Evolutionary conservation across 495 filamentous ascomycete species (phyloP).

Genomic region (Bathelium albidoporum): DNA sequence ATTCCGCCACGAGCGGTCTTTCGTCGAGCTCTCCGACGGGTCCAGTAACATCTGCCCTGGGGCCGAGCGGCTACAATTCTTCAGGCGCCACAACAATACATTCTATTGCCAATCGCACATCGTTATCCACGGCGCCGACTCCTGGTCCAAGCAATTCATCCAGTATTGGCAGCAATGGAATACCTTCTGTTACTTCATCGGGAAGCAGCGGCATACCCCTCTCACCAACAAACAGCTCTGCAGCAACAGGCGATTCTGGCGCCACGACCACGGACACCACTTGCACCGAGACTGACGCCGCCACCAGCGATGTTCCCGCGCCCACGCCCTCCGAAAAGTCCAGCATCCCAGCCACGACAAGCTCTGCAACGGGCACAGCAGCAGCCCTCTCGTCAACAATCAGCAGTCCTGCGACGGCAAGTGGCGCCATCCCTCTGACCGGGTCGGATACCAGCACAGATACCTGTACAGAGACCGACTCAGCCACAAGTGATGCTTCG

Average conservation of each 20-base stretch:
- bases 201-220: background rate
- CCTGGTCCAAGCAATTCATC: background rate
- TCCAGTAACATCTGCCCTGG: background rate
- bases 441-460: background rate
- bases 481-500: background rate
- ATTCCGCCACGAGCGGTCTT: background rate
- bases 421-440: background rate
- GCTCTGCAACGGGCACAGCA: background rate
- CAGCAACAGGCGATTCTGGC: background rate
- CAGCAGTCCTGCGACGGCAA: background rate
- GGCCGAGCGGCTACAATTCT: background rate
- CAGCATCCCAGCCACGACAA: background rate
- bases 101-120: background rate
- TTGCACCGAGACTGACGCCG: background rate
- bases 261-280: background rate
- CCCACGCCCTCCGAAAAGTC: background rate
- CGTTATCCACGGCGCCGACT: background rate
- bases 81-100: background rate
- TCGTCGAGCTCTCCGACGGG: background rate
- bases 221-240: background rate
- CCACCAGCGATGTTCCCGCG: background rate
- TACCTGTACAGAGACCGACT: background rate
- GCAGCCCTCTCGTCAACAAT: background rate
- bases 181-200: background rate
- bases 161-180: background rate